These are phyloP conservation scores for Penicillium nucicola DNA, from an alignment of 495 filamentous ascomycete genomes.

Conservation along the genomic window DNA sequence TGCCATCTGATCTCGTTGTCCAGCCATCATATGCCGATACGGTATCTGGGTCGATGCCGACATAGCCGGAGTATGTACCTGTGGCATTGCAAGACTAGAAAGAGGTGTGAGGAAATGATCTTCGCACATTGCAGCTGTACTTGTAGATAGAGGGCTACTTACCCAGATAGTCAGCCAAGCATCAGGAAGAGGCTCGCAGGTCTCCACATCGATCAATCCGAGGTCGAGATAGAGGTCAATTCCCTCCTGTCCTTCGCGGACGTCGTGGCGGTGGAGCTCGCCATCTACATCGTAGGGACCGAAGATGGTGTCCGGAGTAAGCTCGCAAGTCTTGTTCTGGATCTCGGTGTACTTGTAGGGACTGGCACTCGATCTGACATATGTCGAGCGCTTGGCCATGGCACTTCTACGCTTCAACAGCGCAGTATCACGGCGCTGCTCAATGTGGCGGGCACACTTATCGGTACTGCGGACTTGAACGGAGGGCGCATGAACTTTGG, in stretches of 20 bases:
- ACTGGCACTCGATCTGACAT: not conserved
- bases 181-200: slow-evolving; percentile 10
- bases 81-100: slow-evolving; percentile 10
- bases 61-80: slow-evolving; percentile 10
- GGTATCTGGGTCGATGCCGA: slow-evolving; percentile 3
- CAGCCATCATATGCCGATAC: not conserved
- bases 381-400: not conserved
- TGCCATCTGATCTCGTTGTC: slow-evolving; percentile 1
- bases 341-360: slow-evolving; percentile 1
- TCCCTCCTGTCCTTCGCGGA: slow-evolving; percentile 5
- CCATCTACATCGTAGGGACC: slow-evolving; percentile 11
- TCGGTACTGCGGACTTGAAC: not conserved
- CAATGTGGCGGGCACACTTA: slow-evolving; percentile 4
- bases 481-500: not conserved
- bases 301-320: slow-evolving; percentile 4
- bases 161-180: slow-evolving; percentile 11
- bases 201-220: slow-evolving; percentile 8
- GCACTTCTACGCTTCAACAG: slow-evolving; percentile 1
- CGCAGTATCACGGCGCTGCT: slow-evolving; percentile 2
- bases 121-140: no score
- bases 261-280: slow-evolving; percentile 8
- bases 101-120: no score
- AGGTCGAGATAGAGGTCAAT: not conserved
- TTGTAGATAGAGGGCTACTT: not conserved
- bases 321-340: slow-evolving; percentile 13